Evolutionary conservation across 208 protist species (phyloP), one percentile per base, ranked within the genome.

Genomic region (Leptomonas pyrrhocoris): DNA sequence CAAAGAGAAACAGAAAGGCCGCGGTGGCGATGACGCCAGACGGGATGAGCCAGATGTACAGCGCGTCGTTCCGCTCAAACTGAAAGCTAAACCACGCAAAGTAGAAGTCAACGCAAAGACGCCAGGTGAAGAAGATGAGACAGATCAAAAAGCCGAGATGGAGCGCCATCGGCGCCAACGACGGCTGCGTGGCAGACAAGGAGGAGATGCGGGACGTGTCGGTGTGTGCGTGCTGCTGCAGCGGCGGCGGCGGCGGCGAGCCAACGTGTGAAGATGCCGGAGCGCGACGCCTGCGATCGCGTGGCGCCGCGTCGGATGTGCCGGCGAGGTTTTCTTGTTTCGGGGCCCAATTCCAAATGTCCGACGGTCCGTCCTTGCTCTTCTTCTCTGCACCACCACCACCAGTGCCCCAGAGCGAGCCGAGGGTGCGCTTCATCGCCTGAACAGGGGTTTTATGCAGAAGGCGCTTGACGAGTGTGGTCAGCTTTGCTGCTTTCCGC

Each of bases 91-190:
- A 62, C 48, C 38, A 57, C 1, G 60, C 74, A 28, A 67, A 79
- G 66, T 71, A 74, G 21, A 67, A 71, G 56, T 75, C 59, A 2
- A 76, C 49, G 1, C 63, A 67, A 38, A 76, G 55, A 11, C 64
- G 64, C 75, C 75, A 80, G 19, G 58, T 48, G 23, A 51, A 55
- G 64, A 75, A 54, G 2, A 38, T 46, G 2, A 53, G 72, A 42
- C 50, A 50, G 34, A 64, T 36, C 0, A 80, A n/a, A 36, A 63
- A 76, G 12, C 75, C 75, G 0, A 80, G 25, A 4, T 15, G 15
- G 16, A 74, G 19, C 8, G 58, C 25, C 58, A 64, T 64, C 0
- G 28, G 58, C 45, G 40, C 68, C 30, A 74, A 74, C 1, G 50
- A 67, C 19, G 68, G 61, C 42, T 66, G 58, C 30, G 31, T n/a